Evolutionary conservation across 2,329 filamentous ascomycete species (phyloP), one percentile per base, ranked within the genome.

Genomic region (Sporothrix sp.): DNA sequence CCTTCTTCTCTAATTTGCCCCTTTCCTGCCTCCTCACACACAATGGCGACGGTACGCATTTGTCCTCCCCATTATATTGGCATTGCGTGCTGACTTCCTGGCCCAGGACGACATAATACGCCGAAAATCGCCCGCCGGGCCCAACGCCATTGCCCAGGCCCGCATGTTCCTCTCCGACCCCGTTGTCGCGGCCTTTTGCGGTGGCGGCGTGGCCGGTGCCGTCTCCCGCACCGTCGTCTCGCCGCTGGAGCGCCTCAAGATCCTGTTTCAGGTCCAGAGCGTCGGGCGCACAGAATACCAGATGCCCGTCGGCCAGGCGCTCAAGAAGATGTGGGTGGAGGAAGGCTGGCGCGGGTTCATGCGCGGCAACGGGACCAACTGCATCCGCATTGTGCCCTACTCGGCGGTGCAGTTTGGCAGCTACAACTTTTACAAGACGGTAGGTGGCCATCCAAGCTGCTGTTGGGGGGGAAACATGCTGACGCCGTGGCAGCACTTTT

Each of bases 151-250:
- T 27, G 47, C 60, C 18, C 68, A 70, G 27, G 57, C 76, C 48
- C 68, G 66, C 42, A 69, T 75, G 47, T 68, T 73, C 53, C 51
- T 96, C 56, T 84, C 89, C 9, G 85, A 95, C 57, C 90, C 91
- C 4, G 83, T 96, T 35, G 71, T 89, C 30, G 91, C 93, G 37
- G 90, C 93, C 30, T 98, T 98, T 63, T 85, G 94, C 61, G 93
- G 88, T 27, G 93, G 93, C 55, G 93, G 93, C 58, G 82, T 96
- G 20, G 93, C 93, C 14, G 93, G 93, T 52, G 93, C 93, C 38
- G 91, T 98, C n/a, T 97, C 93, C 28, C 81, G 93, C 63, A 98
- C 93, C 21, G 91, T 97, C 43, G 93, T 98, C 4, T 97, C 91
- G 14, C 93, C 93, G 3, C 80, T 98, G 33, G 93, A 98, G 69